These are phyloP conservation scores for Anisodus acutangulus DNA, from an alignment of 257 asterid genomes.

Conservation along the genomic window DNA sequence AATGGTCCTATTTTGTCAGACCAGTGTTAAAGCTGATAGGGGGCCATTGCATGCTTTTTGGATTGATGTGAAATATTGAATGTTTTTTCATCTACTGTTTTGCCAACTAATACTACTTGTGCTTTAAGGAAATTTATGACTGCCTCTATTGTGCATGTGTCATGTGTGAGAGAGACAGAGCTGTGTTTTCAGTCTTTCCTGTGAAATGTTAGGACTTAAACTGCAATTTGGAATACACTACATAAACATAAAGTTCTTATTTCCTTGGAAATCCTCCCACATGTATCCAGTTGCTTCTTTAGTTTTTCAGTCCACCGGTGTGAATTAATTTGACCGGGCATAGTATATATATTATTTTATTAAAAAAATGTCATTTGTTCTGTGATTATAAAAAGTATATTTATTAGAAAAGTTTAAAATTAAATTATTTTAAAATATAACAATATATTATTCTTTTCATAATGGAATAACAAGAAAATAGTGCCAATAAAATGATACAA, in stretches of 20 bases:
- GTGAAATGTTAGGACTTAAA: neutral
- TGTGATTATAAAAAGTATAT: too few species aligned
- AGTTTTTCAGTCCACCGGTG: too few species aligned
- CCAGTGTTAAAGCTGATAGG: constrained; percentile 30
- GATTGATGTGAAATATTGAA: constrained; percentile 24
- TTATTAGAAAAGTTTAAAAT: too few species aligned
- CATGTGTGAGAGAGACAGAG: neutral
- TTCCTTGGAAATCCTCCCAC: neutral
- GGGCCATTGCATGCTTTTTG: neutral
- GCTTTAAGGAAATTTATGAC: constrained; percentile 21
- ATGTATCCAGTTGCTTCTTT: too few species aligned
- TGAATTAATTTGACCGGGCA: too few species aligned
- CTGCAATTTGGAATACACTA: too few species aligned
- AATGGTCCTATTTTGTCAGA: constrained; percentile 32
- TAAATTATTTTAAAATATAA: too few species aligned
- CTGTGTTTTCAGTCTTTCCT: neutral
- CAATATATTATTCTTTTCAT: too few species aligned
- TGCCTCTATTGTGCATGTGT: neutral
- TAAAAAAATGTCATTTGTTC: too few species aligned
- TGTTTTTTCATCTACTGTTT: constrained; percentile 26
- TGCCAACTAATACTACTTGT: constrained; percentile 25
- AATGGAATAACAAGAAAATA: too few species aligned
- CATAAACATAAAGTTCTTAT: neutral
- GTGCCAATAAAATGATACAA: too few species aligned
- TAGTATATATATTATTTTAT: too few species aligned